Percentiles rank a stretch among this genome's conserved stretches.
Evolutionary conservation across 2,329 filamentous ascomycete species (phyloP).

Genomic region (Monosporascus cannonballus): DNA sequence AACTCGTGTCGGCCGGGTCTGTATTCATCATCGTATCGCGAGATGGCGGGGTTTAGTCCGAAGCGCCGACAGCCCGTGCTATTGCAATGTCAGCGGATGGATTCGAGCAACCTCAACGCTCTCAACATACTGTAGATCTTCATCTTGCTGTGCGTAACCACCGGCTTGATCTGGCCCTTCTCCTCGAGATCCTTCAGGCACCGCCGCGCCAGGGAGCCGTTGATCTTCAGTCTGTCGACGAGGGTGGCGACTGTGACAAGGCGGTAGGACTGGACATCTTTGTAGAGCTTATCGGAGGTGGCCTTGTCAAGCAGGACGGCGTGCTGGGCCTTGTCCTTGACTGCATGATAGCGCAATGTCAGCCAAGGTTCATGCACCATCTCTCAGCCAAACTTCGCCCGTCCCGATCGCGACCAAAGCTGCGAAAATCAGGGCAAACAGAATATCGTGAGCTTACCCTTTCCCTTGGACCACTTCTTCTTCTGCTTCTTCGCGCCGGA

Average conservation of each 20-base stretch:
- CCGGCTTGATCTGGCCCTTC: slow-evolving; percentile 97
- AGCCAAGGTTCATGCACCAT: slow-evolving; percentile 6
- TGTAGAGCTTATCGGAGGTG: slow-evolving; percentile 97
- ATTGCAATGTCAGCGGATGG: slow-evolving; percentile 4
- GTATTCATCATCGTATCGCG: slow-evolving; percentile 28
- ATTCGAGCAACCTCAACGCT: neutral
- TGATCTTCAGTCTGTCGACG: slow-evolving; percentile 99
- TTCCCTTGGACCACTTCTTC: slow-evolving; percentile 66
- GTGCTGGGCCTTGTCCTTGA: slow-evolving; percentile 99
- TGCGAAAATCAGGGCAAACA: neutral
- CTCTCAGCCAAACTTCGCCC: neutral
- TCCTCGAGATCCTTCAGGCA: slow-evolving; percentile 92
- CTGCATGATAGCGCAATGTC: slow-evolving; percentile 30
- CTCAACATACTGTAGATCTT: slow-evolving; percentile 81
- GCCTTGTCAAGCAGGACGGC: slow-evolving; percentile 97
- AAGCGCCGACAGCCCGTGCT: slow-evolving; percentile 28
- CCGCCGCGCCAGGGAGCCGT: slow-evolving; percentile 89
- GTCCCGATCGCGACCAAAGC: neutral
- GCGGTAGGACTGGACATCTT: slow-evolving; percentile 99
- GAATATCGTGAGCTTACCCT: slow-evolving; percentile 57
- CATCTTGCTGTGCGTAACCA: slow-evolving; percentile 94
- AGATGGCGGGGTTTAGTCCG: slow-evolving; percentile 26
- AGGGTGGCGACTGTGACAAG: slow-evolving; percentile 98
- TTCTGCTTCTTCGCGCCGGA: slow-evolving; percentile 72
- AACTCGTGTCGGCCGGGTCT: slow-evolving; percentile 20